Evolutionary conservation across 2,329 filamentous ascomycete genomes (phyloP).

Genomic region (Colletotrichum sidae): DNA sequence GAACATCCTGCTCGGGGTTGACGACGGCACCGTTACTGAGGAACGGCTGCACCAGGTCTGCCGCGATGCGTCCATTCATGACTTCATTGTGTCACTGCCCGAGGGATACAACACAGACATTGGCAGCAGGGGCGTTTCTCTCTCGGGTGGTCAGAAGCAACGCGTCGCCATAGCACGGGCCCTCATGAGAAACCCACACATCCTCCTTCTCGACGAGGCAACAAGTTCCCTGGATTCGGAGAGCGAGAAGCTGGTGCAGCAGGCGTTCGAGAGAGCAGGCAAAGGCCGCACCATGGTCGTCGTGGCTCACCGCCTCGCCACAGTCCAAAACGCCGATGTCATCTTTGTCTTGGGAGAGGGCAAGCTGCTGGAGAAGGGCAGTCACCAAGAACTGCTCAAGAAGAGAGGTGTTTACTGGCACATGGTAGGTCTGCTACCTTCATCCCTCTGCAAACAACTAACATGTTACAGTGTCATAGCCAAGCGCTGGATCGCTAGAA

Average conservation of each 20-base stretch:
- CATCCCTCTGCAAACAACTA: constrained; percentile 37
- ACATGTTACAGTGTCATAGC: constrained; percentile 63
- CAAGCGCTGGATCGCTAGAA: constrained; percentile 65
- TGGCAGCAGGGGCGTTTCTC: constrained; percentile 73
- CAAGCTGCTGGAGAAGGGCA: constrained; percentile 66
- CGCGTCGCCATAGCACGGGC: constrained; percentile 77
- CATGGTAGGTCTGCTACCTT: constrained; percentile 59
- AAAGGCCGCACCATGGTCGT: constrained; percentile 75
- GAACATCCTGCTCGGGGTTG: constrained; percentile 75
- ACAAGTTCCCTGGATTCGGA: constrained; percentile 77
- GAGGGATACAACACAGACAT: constrained; percentile 76
- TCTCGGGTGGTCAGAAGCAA: constrained; percentile 81
- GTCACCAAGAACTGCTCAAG: constrained; percentile 62
- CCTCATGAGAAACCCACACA: constrained; percentile 71
- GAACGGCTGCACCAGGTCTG: constrained; percentile 65
- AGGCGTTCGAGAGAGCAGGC: constrained; percentile 73
- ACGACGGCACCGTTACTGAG: constrained; percentile 62
- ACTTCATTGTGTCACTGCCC: constrained; percentile 76
- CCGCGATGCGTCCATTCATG: constrained; percentile 74
- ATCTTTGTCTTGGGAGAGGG: constrained; percentile 83
- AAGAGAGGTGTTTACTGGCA: constrained; percentile 67
- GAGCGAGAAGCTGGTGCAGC: constrained; percentile 71
- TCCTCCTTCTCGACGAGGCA: constrained; percentile 79
- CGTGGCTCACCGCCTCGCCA: constrained; percentile 82
- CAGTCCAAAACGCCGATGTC: constrained; percentile 82